Evolutionary conservation across 805 yeast species (phyloP), one percentile per base, ranked within the genome.

Genomic region (Starmerella apicola): DNA sequence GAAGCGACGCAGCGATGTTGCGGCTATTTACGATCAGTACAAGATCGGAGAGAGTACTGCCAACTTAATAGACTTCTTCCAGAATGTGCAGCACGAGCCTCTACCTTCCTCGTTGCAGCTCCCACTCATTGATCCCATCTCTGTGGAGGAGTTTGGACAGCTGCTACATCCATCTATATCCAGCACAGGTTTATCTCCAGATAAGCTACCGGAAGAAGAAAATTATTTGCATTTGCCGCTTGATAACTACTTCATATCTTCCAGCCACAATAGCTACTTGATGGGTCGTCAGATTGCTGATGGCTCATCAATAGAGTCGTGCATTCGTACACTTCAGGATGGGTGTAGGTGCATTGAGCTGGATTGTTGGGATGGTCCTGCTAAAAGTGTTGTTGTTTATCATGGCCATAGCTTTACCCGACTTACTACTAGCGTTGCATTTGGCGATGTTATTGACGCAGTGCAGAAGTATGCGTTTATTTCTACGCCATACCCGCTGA

Each of bases 291-390:
- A 91, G 54, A 70, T 82, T 15, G 94, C 78, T 2, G 94, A 91
- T 17, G 76, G 72, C 3, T 79, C 95, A 0, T 83, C 96, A 0
- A 75, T 84, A 2, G 96, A 88, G 54, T 93, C 93, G 0, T 91
- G 91, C 51, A 76, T 84, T 15, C 72, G 80, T 37, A 91, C 83
- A 0, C 62, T 91, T 36, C 95, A 85, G 56, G 71, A 85, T 39
- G 97, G 98, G 1, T 91, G 97, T 52, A 67, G 95, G 33, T 86
- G 95, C 46, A 67, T 91, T n/a, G 99, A 91, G 54, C 75, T 91
- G 30, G 99, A 91, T 58, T 67, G 91, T 17, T 91, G 98, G 98
- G 95, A 88, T 62, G 81, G 78, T 18, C 76, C 71, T 25, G 59
- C 61, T 10, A 86, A 32, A n/a, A 36, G 79, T 0, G 98, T 98